Percentiles rank a stretch among this genome's conserved stretches.
phyloP scores from a whole-genome alignment of 1,139 yeast genomes.

The Zygosaccharomyces pseudobailii region DNA sequence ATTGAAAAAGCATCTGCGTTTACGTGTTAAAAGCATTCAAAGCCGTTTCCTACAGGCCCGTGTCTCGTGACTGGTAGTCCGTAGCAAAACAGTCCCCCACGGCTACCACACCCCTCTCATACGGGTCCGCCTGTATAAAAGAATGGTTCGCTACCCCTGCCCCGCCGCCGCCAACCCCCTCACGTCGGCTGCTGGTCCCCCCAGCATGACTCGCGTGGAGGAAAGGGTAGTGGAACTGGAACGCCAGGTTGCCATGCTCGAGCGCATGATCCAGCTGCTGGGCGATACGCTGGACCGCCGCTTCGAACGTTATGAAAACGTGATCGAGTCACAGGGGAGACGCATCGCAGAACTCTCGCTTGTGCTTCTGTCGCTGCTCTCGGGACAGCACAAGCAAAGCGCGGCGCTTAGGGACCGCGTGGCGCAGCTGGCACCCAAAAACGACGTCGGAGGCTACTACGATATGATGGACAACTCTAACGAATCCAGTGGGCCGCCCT shows the following conservation, averaged over 20 bases:
- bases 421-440: slow-evolving; percentile 1
- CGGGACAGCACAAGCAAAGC: slow-evolving; percentile 23
- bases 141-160: neutral
- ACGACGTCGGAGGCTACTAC: neutral
- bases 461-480: neutral
- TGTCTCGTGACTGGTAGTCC: too few species aligned
- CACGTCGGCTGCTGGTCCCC: neutral
- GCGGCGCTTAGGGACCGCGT: slow-evolving; percentile 1
- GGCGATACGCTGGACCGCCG: slow-evolving; percentile 31
- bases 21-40: neutral
- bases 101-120: too few species aligned
- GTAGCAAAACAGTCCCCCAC: neutral
- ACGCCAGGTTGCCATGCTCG: slow-evolving; percentile 29
- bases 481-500: neutral
- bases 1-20: neutral
- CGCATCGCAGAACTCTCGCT: slow-evolving; percentile 30
- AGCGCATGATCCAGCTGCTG: slow-evolving; percentile 30
- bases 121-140: neutral
- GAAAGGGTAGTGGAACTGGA: slow-evolving; percentile 28
- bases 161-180: neutral
- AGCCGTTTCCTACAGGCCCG: neutral
- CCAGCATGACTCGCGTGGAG: slow-evolving; percentile 7
- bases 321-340: slow-evolving; percentile 30
- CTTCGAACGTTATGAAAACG: slow-evolving; percentile 31
- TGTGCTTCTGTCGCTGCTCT: slow-evolving; percentile 24